These are phyloP conservation scores for Microascus cirrosus DNA, from an alignment of 2,329 filamentous ascomycete species.

Conservation along the genomic window DNA sequence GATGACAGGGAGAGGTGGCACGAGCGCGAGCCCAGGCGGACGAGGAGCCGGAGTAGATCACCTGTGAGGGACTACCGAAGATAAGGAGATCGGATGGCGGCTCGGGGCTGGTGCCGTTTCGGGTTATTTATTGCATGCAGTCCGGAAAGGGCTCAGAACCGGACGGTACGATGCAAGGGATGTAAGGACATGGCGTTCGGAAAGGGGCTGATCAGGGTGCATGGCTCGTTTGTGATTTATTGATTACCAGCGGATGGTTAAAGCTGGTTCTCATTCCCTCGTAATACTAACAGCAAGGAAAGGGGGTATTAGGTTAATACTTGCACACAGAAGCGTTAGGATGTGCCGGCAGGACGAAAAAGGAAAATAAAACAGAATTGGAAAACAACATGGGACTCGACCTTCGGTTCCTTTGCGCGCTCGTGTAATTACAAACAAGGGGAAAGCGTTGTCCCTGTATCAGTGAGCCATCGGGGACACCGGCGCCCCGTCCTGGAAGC, in stretches of 20 bases:
- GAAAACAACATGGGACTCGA: not conserved
- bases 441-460: no score
- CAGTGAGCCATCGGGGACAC: no score
- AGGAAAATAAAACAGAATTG: not conserved
- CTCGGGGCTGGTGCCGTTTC: not conserved
- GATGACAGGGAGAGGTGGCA: conserved; percentile 29
- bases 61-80: conserved; percentile 33
- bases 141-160: not conserved
- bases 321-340: not conserved
- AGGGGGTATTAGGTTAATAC: not conserved
- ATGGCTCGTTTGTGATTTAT: not conserved
- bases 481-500: not conserved
- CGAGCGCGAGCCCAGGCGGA: conserved; percentile 19
- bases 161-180: not conserved
- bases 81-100: not conserved
- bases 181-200: not conserved
- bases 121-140: not conserved
- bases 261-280: not conserved
- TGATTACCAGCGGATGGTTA: not conserved
- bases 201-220: not conserved
- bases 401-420: no score
- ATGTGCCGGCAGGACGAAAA: not conserved
- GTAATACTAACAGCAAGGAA: not conserved
- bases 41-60: conserved; percentile 27
- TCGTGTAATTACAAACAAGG: no score